Evolutionary conservation across 2,329 filamentous ascomycete genomes (phyloP).

Genomic region (Aureobasidium lini): DNA sequence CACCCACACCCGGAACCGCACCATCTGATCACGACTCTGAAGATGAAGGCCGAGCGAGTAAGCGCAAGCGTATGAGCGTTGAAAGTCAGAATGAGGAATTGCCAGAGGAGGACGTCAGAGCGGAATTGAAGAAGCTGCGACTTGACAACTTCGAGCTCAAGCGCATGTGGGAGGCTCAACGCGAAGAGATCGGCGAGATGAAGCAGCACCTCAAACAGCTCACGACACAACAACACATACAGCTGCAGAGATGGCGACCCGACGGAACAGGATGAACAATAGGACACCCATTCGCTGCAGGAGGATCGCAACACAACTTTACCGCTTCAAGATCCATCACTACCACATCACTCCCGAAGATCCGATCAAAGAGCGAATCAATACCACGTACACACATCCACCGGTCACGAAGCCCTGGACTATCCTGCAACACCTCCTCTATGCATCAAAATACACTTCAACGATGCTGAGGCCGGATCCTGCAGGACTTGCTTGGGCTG

Average conservation of each 20-base stretch:
- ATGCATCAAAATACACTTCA: neutral
- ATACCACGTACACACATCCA: neutral
- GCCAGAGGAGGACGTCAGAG: conserved; percentile 26
- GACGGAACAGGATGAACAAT: neutral
- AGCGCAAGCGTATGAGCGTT: conserved; percentile 7
- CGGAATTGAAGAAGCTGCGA: conserved; percentile 27
- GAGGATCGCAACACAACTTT: neutral
- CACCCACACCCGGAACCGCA: conserved; percentile 14
- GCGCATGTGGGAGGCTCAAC: neutral
- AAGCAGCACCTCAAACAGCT: conserved; percentile 2
- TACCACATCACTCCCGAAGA: neutral
- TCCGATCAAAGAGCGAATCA: neutral
- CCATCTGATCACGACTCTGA: conserved; percentile 16
- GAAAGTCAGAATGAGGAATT: conserved; percentile 3
- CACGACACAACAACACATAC: neutral
- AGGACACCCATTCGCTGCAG: neutral
- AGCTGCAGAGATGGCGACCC: neutral
- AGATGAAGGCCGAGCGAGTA: conserved; percentile 2
- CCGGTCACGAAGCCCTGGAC: neutral
- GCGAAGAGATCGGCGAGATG: neutral
- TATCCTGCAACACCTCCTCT: neutral
- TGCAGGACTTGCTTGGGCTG: conserved; percentile 1
- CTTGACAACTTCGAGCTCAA: conserved; percentile 33
- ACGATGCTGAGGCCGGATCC: neutral
- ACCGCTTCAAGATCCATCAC: neutral